Evolutionary conservation across 2,329 filamentous ascomycete species (phyloP), one percentile per base, ranked within the genome.

Genomic region (Colletotrichum cordylinicola): DNA sequence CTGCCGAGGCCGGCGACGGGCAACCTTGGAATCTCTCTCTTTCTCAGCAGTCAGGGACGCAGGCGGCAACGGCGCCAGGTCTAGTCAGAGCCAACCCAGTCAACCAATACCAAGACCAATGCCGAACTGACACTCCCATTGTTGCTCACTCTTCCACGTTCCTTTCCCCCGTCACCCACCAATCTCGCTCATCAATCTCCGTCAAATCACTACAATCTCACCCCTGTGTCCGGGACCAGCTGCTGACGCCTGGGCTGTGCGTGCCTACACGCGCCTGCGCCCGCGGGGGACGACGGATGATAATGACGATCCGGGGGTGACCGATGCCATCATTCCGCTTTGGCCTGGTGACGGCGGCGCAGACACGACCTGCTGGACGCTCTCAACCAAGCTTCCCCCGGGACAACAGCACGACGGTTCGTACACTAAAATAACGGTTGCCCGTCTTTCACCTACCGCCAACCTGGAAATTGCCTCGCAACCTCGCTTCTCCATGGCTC

Each of bases 251-350:
- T 74, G 74, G 58, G 74, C 48, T 65, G 43, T 69, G 74, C 58
- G 64, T 74, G 37, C 70, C 35, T 68, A 39, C 68, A 37, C 69
- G 24, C 56, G 71, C 68, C 52, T 24, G 67, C 72, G 67, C 70
- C 56, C 69, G 56, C 62, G 58, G 31, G 33, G 70, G 27, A 68
- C 43, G 70, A 68, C 31, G 56, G 37, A 67, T 62, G 64, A 33
- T 33, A 33, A 35, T 67, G 62, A 75, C 43, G 58, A 68, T 73
- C 70, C 65, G 73, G 62, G 64, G 58, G 24, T 76, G 70, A 73
- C 74, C 48, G 70, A 73, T 76, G 70, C 69, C 73, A 75, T 68
- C 73, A 73, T 75, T 43, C 55, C 70, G 64, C 74, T 76, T 65
- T 69, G 74, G 74, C 70, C 74, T 75, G 70, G 65, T 76, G 70